Base-by-base conservation (phyloP, 441 rosid genomes). In the Erysimum pusillum region DNA sequence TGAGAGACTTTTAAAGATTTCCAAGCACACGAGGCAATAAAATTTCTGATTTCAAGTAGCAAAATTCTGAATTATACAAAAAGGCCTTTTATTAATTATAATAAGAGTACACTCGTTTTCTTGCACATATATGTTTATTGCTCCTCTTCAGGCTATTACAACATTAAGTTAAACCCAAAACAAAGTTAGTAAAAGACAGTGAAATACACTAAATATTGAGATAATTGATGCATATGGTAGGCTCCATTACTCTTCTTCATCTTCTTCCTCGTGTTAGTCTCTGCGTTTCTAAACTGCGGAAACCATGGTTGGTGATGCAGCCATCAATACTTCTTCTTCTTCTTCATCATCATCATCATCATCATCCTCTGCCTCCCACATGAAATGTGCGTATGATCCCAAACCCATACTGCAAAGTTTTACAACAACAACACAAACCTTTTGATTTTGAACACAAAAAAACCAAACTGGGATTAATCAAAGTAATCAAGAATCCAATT, bases 361-460 rank as follows among this genome's bases (percentile, higher is more conserved):
- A 0, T 84, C 91, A 6, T 86, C 91, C 32, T 81, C 97, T 2
- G 89, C 80, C 61, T 90, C 96, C 98, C 98, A 93, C 97, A 93
- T 87, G 79, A 93, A 91, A 14, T 78, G 78, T 2, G 98, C 96
- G 53, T 91, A 93, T 1, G 97, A 86, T 73, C 91, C 97, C 85
- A 91, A 39, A 65, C 91, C 91, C 90, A 77, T 76, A 73, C 98
- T 93, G 71, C 84, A 68, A 60, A 65, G 3, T 39, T 4, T 25
- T 25, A 25, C 28, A 25, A 71, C 41, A 57, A 72, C 5, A 7
- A 38, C 28, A 36, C 34, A 58, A 76, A 51, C 34, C 22, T 45
- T 66, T 11, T 70, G 39, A 63, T 51, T 25, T 25, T 25, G 2
- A 25, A 25, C 2, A 25, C 2, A 3, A 25, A 25, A 25, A 25